Conservation (phyloP, 768 basidiomycete genomes). For the Lactarius hatsudake region DNA sequence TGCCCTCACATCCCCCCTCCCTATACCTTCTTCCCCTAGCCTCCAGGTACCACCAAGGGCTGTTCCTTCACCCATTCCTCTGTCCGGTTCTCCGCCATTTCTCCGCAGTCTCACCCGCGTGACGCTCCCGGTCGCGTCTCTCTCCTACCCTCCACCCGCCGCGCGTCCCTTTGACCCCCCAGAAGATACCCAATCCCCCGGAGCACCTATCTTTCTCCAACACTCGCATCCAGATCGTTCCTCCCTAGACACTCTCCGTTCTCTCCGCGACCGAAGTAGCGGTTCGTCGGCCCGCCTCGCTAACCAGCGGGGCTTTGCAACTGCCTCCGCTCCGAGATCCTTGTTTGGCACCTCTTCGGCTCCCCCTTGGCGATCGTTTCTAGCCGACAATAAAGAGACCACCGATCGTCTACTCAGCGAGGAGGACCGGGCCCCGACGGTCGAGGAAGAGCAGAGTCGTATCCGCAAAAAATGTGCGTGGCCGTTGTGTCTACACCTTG, state of each 20-base stretch:
- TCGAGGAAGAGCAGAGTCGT: slow-evolving; percentile 45
- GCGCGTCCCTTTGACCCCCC: slow-evolving; percentile 25
- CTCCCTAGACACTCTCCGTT: slow-evolving; percentile 60
- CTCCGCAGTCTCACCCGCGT: slow-evolving; percentile 55
- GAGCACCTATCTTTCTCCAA: slow-evolving; percentile 36
- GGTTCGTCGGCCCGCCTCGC: slow-evolving; percentile 28
- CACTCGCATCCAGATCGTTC: slow-evolving; percentile 44
- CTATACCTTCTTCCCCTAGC: slow-evolving; percentile 31
- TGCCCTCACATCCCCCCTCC: slow-evolving; percentile 36
- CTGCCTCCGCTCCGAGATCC: not conserved
- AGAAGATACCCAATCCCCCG: slow-evolving; percentile 33
- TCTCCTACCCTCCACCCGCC: slow-evolving; percentile 39
- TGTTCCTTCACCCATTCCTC: slow-evolving; percentile 39
- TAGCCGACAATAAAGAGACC: slow-evolving; percentile 45
- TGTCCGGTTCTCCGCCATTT: slow-evolving; percentile 48
- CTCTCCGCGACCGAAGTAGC: slow-evolving; percentile 36
- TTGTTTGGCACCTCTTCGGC: slow-evolving; percentile 23
- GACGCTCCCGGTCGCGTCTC: slow-evolving; percentile 60
- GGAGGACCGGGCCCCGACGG: slow-evolving; percentile 51
- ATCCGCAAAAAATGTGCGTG: slow-evolving; percentile 60
- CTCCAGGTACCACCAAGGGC: slow-evolving; percentile 27
- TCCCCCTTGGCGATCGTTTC: slow-evolving; percentile 48
- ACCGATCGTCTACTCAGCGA: slow-evolving; percentile 48
- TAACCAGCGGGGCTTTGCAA: slow-evolving; percentile 21
- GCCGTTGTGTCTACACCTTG: not conserved